Conservation (phyloP, 2,329 filamentous ascomycete species). For the Aspergillus sp. region DNA sequence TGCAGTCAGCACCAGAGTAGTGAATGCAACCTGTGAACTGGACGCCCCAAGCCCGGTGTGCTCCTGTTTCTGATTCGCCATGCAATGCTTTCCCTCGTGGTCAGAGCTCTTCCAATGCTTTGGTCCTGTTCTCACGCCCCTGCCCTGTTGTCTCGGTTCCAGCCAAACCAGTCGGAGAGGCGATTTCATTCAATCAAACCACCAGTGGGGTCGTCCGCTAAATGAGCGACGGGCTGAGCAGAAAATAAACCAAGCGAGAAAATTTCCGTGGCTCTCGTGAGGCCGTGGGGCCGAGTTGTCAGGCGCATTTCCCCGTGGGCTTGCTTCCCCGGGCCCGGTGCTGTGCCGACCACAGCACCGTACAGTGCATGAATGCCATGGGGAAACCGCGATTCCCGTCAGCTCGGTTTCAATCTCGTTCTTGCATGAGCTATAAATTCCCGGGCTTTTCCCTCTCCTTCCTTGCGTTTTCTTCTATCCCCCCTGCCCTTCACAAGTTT, state of each 20-base stretch:
- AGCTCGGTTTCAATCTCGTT: not conserved
- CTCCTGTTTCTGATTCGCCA: not conserved
- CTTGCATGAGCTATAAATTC: slow-evolving; percentile 4
- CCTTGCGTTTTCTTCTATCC: not conserved
- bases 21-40: not conserved
- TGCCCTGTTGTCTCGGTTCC: not conserved
- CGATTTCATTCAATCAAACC: not conserved
- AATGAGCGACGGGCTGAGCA: not conserved
- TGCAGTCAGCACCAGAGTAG: not conserved
- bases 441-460: not conserved
- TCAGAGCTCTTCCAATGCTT: not conserved
- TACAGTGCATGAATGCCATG: not conserved
- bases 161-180: not conserved
- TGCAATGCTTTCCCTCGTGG: not conserved
- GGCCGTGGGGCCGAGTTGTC: slow-evolving; percentile 11
- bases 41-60: not conserved
- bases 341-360: slow-evolving; percentile 5
- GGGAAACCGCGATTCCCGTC: slow-evolving; percentile 5
- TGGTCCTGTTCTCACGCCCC: not conserved
- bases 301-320: slow-evolving; percentile 18
- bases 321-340: slow-evolving; percentile 14
- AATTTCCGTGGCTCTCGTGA: not conserved
- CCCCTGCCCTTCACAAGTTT: not conserved
- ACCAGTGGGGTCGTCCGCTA: not conserved
- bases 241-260: not conserved